Evolutionary conservation across 202 grass and related monocot species (phyloP).

Genomic region (Zizania palustris): DNA sequence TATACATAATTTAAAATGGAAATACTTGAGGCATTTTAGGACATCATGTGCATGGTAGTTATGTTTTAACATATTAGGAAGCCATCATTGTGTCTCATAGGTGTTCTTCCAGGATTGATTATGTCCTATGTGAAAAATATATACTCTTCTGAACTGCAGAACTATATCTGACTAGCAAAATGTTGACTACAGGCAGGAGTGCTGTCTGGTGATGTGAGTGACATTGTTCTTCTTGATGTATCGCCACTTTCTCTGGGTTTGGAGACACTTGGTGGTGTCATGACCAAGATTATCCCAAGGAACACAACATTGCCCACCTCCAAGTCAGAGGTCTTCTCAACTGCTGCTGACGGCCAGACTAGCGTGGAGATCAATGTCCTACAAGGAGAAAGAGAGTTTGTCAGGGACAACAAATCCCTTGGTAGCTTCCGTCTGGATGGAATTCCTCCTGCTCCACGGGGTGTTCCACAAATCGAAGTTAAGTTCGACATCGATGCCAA

Average conservation of each 20-base stretch:
- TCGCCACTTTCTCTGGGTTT: conserved; percentile 67
- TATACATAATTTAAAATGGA: neutral
- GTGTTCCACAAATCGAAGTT: conserved; percentile 72
- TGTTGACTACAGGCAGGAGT: conserved; percentile 59
- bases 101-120: conserved; percentile 11
- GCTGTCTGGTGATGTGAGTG: conserved; percentile 64
- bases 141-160: neutral
- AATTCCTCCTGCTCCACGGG: conserved; percentile 64
- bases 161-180: conserved; percentile 21
- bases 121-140: neutral
- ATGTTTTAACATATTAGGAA: neutral
- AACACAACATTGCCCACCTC: conserved; percentile 70
- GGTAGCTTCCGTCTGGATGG: conserved; percentile 76
- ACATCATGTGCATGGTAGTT: neutral
- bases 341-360: conserved; percentile 64
- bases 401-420: conserved; percentile 71
- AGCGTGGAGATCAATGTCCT: conserved; percentile 78
- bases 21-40: neutral
- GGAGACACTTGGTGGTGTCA: conserved; percentile 71
- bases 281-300: conserved; percentile 76
- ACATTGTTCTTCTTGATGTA: conserved; percentile 75
- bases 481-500: conserved; percentile 79
- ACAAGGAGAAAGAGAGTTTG: conserved; percentile 73
- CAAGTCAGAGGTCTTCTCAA: conserved; percentile 72
- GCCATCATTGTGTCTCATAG: neutral